A percentile compares a stretch with the other conserved stretches of the same genome.
Conservation (phyloP, 306 rosid genomes). For the Vigna hirtella region DNA sequence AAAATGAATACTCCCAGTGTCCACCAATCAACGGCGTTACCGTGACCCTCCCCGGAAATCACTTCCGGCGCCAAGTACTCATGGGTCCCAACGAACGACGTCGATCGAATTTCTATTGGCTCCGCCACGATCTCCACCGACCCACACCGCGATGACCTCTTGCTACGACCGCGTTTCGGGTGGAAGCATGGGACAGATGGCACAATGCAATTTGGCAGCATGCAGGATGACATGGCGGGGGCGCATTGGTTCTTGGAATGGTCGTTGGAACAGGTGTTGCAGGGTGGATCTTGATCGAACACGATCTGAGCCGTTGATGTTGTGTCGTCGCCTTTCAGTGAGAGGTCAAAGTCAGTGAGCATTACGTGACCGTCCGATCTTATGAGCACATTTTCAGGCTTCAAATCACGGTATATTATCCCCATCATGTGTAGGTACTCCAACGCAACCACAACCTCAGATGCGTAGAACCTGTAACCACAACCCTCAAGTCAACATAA, state of each 20-base stretch:
- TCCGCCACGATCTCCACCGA: conserved; percentile 68
- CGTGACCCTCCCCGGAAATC: conserved; percentile 76
- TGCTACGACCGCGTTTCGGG: conserved; percentile 59
- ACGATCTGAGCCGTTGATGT: conserved; percentile 63
- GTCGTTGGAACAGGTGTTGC: neutral
- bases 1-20: conserved; percentile 68
- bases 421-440: conserved; percentile 71
- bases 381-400: conserved; percentile 63
- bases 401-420: conserved; percentile 65
- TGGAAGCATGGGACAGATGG: conserved; percentile 71
- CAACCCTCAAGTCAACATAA: conserved; percentile 4
- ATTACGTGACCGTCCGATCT: conserved; percentile 68
- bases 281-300: conserved; percentile 43
- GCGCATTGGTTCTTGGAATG: conserved; percentile 48
- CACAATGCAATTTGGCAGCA: conserved; percentile 69
- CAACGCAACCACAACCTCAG: conserved; percentile 59
- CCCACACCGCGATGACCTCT: conserved; percentile 41
- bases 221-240: conserved; percentile 67
- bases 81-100: conserved; percentile 86
- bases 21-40: conserved; percentile 92
- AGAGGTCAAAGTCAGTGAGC: conserved; percentile 78
- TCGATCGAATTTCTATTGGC: conserved; percentile 71
- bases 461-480: conserved; percentile 56
- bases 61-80: conserved; percentile 73
- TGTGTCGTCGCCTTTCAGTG: conserved; percentile 55